Evolutionary conservation across 2,329 filamentous ascomycete genomes (phyloP).

Genomic region (Meredithiella fracta): DNA sequence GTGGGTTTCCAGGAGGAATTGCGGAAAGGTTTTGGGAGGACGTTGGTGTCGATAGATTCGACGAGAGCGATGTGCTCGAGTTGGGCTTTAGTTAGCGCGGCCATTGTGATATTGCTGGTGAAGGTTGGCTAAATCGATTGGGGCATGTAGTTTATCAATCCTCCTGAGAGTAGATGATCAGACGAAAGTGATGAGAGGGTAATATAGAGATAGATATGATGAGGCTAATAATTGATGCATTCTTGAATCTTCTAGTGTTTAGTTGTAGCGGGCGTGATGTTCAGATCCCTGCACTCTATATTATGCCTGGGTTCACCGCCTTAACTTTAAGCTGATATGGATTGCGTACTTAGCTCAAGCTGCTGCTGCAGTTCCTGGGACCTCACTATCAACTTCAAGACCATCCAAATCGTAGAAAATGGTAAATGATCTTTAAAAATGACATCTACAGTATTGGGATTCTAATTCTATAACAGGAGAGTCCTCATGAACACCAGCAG

Average conservation of each 20-base stretch:
- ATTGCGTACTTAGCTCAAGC: not conserved
- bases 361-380: not conserved
- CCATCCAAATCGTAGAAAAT: slow-evolving; percentile 2
- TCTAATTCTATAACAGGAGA: slow-evolving; percentile 43
- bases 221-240: not conserved
- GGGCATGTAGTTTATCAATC: not conserved
- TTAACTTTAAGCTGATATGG: not conserved
- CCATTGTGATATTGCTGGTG: slow-evolving; percentile 41
- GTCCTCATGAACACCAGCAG: slow-evolving; percentile 94
- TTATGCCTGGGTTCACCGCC: slow-evolving; percentile 15
- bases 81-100: slow-evolving; percentile 53
- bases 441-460: not conserved
- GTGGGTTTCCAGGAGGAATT: slow-evolving; percentile 82
- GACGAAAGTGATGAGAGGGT: no score
- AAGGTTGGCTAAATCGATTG: slow-evolving; percentile 9
- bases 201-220: not conserved
- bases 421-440: not conserved
- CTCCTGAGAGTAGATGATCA: no score
- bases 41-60: slow-evolving; percentile 80
- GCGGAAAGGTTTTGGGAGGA: slow-evolving; percentile 75
- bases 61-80: slow-evolving; percentile 75
- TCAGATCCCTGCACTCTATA: not conserved
- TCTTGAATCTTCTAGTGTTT: not conserved
- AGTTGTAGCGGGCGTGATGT: not conserved
- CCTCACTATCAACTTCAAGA: not conserved